phyloP scores from a whole-genome alignment of 805 yeast genomes.

The Hanseniaspora nectarophila region DNA sequence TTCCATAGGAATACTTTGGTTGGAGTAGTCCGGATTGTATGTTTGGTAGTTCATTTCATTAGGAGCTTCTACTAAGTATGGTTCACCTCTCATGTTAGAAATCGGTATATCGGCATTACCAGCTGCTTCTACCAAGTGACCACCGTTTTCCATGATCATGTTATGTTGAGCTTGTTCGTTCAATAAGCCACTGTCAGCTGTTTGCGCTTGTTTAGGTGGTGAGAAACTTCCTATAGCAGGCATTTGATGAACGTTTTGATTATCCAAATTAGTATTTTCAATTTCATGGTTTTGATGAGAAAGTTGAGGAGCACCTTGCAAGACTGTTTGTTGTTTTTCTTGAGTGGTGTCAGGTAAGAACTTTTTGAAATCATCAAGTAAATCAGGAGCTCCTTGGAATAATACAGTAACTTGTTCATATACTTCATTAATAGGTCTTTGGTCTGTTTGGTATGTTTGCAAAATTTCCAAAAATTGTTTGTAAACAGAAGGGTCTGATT shows the following conservation, averaged over 20 bases:
- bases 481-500: constrained; percentile 89
- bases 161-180: constrained; percentile 28
- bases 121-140: constrained; percentile 12
- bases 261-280: constrained; percentile 18
- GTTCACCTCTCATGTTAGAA: constrained; percentile 29
- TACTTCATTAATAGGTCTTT: constrained; percentile 88
- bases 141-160: constrained; percentile 6
- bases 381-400: constrained; percentile 87
- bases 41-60: constrained; percentile 23
- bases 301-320: constrained; percentile 11
- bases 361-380: constrained; percentile 86
- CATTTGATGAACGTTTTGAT: constrained; percentile 20
- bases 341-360: constrained; percentile 65
- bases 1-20: constrained; percentile 18
- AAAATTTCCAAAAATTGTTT: constrained; percentile 87
- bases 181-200: constrained; percentile 19
- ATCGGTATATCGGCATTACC: constrained; percentile 27
- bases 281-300: constrained; percentile 17
- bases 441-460: constrained; percentile 94
- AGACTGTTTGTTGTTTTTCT: constrained; percentile 11
- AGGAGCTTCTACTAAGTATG: constrained; percentile 22
- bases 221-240: constrained; percentile 32
- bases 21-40: constrained; percentile 19
- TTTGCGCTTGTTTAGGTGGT: constrained; percentile 26
- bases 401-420: constrained; percentile 82